Conservation (phyloP, 805 yeast genomes). For the Crinitomyces ghanaensis region DNA sequence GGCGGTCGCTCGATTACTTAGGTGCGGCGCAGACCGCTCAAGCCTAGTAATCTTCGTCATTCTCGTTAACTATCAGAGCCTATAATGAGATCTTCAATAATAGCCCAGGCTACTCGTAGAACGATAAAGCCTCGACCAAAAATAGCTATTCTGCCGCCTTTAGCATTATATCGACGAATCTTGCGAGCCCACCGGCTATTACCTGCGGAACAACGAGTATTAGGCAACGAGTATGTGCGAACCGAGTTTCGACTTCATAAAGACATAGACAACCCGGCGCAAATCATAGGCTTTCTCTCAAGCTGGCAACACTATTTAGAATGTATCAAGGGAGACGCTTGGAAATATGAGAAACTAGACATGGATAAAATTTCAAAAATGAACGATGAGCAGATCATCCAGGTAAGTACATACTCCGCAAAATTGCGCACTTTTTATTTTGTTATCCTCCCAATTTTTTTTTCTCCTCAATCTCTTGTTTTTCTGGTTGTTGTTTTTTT, state of each 20-base stretch:
- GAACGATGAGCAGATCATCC: conserved; percentile 85
- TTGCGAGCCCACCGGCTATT: conserved; percentile 66
- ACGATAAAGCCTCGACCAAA: too few relatives aligned
- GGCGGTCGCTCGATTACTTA: too few relatives aligned
- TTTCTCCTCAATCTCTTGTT: neutral
- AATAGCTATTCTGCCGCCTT: conserved; percentile 61
- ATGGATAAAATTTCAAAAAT: conserved; percentile 60
- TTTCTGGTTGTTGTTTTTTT: neutral
- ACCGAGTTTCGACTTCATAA: conserved; percentile 83
- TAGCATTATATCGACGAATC: conserved; percentile 65
- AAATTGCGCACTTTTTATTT: neutral
- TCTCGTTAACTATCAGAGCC: too few relatives aligned
- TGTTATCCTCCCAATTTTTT: neutral
- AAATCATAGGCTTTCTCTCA: conserved; percentile 84
- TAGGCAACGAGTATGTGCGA: conserved; percentile 86
- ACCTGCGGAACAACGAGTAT: conserved; percentile 55
- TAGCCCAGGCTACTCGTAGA: too few relatives aligned
- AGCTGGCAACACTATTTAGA: conserved; percentile 66
- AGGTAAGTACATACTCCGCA: conserved; percentile 31
- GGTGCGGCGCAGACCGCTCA: too few relatives aligned
- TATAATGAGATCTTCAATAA: too few relatives aligned
- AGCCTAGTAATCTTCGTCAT: too few relatives aligned
- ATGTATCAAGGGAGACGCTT: conserved; percentile 35
- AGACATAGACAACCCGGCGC: conserved; percentile 74
- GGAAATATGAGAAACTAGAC: conserved; percentile 55